phyloP scores from a whole-genome alignment of 2,329 filamentous ascomycete genomes.

The Hypoxylon sp. region DNA sequence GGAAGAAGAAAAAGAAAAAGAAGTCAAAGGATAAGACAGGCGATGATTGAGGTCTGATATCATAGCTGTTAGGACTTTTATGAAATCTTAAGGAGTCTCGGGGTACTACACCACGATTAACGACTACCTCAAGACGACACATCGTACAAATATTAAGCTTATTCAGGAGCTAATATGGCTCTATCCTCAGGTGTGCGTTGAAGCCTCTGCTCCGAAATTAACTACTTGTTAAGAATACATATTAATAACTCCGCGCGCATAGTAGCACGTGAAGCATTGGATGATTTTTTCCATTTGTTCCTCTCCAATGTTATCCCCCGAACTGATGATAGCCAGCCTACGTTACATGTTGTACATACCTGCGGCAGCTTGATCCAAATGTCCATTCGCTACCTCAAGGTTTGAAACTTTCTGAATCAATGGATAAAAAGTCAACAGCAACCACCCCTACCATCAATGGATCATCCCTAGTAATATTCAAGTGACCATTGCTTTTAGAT shows the following conservation, averaged over 20 bases:
- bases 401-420: constrained; percentile 20
- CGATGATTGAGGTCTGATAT: constrained; percentile 13
- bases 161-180: constrained; percentile 15
- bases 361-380: constrained; percentile 20
- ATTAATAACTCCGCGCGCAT: constrained; percentile 39
- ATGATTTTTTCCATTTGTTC: constrained; percentile 10
- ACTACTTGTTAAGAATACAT: constrained; percentile 43
- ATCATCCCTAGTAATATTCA: constrained; percentile 25
- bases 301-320: constrained; percentile 18
- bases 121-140: not conserved
- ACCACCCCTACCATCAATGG: constrained; percentile 12
- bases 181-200: constrained; percentile 27
- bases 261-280: constrained; percentile 32
- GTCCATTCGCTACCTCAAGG: constrained; percentile 13
- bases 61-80: not conserved
- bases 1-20: constrained; percentile 52
- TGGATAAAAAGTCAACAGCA: constrained; percentile 15
- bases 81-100: not conserved
- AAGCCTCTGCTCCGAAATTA: constrained; percentile 29
- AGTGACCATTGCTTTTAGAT: constrained; percentile 40
- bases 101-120: not conserved
- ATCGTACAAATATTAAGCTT: constrained; percentile 28
- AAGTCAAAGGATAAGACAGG: constrained; percentile 36
- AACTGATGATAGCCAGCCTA: constrained; percentile 18
- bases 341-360: constrained; percentile 42